Evolutionary conservation across 192 early-diverging fungal genomes (phyloP).

Genomic region (Piromyces sp.): DNA sequence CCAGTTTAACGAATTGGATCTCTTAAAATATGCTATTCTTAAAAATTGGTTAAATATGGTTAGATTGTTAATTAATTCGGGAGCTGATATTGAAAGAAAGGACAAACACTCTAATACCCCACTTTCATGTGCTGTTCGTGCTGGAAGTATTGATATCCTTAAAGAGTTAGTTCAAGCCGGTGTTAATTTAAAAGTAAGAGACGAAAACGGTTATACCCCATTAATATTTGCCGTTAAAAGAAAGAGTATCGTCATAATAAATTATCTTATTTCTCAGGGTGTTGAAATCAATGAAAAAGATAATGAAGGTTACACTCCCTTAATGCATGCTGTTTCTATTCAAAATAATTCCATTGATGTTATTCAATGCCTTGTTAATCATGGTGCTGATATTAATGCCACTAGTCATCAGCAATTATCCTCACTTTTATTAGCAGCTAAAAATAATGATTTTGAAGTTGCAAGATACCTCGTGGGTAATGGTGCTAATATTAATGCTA

Average conservation of each 20-base stretch:
- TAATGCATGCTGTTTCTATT: background rate
- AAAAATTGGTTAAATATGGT: background rate
- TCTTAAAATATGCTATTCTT: background rate
- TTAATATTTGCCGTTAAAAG: background rate
- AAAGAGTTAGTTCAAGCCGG: background rate
- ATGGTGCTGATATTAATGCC: background rate
- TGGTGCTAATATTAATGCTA: background rate
- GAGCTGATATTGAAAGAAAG: background rate
- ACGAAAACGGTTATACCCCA: background rate
- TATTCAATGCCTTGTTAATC: background rate
- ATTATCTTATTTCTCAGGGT: background rate
- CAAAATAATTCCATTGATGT: background rate
- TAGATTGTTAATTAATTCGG: background rate
- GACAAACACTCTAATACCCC: background rate
- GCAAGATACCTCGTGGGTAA: background rate
- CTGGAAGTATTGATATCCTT: background rate
- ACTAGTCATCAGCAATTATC: background rate
- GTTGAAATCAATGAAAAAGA: background rate
- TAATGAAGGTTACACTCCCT: background rate
- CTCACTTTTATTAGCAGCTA: background rate
- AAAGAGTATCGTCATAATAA: background rate
- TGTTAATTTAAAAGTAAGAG: background rate
- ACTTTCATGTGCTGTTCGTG: background rate
- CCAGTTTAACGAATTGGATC: background rate
- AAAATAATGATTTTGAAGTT: background rate